Base-by-base conservation (phyloP, 345 rosid species). In the Xanthoceras sorbifolium region DNA sequence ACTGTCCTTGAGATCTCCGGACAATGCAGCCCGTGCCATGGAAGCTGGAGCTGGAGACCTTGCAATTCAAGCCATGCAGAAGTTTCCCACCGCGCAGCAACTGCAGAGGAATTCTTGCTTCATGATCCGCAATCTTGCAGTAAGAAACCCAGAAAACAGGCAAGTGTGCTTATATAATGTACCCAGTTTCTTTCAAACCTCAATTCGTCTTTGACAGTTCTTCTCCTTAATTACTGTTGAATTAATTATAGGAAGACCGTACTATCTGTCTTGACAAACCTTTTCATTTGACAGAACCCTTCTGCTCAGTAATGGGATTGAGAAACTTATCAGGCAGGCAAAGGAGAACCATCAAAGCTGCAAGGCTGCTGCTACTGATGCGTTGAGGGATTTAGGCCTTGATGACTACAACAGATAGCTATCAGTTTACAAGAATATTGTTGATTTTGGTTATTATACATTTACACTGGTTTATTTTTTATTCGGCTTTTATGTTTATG, bases 41-140 rank as follows among this genome's bases (percentile, higher is more conserved):
- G 98, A 92, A 87, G 94, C 97, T 5, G 99, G 99, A 78, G 97
- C 97, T 11, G 99, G 98, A 67, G 98, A 95, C 73, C 82, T 90
- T 71, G 94, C 97, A 6, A 76, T 91, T 28, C 94, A 93, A 82
- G 92, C 93, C 80, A 95, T 95, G 99, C 84, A 87, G 84, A 88
- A 84, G 77, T 93, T 93, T 77, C 95, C 98, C 64, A 67, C 74
- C 72, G 88, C 91, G 26, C 91, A 71, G 22, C 98, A 79, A 71
- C 78, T 93, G 88, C 99, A 90, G 84, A 85, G 82, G 82, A 90
- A 83, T 71, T 85, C 92, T 54, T 96, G 98, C 86, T 85, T 90
- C 75, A 92, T 93, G 99, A 87, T 93, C 79, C 89, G 98, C 28
- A 96, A 96, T 86, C 92, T 96, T 71, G 95, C 81, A 62, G 98